Percentiles rank a stretch among this genome's conserved stretches.
These are phyloP conservation scores for Macadamia tetraphylla DNA, from an alignment of 164 flowering plant species.

Conservation along the genomic window DNA sequence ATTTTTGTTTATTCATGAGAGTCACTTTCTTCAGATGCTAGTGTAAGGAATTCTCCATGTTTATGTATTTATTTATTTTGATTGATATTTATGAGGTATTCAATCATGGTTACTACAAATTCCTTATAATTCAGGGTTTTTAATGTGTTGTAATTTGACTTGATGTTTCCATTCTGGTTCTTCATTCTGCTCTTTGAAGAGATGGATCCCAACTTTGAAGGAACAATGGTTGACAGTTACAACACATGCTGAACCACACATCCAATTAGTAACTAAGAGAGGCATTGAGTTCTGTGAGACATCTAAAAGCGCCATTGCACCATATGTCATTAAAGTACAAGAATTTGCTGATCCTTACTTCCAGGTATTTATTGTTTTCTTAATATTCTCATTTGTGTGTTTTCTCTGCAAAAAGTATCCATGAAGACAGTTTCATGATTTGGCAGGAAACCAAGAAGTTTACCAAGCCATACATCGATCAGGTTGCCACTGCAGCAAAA, in stretches of 20 bases:
- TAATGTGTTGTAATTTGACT: too few relatives aligned
- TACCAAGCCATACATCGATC: conserved; percentile 73
- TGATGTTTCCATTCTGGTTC: not conserved
- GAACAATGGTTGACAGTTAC: conserved; percentile 54
- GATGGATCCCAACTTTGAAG: conserved; percentile 61
- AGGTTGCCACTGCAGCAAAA: conserved; percentile 47
- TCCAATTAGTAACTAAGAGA: conserved; percentile 38
- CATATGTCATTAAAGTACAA: conserved; percentile 57
- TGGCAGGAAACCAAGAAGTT: conserved; percentile 67
- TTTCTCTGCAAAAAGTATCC: not conserved
- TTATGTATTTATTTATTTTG: too few relatives aligned
- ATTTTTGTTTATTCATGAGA: not conserved
- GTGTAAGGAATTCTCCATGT: too few relatives aligned
- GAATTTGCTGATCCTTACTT: conserved; percentile 66
- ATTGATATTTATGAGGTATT: too few relatives aligned
- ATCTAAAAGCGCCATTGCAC: conserved; percentile 53
- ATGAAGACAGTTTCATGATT: conserved; percentile 2
- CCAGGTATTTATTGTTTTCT: conserved; percentile 46
- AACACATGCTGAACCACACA: conserved; percentile 58
- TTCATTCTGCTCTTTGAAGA: conserved; percentile 36
- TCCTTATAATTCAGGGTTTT: too few relatives aligned
- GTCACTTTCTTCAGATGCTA: too few relatives aligned
- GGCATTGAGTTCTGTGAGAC: conserved; percentile 55
- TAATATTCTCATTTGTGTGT: not conserved
- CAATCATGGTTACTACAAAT: too few relatives aligned